Conservation (phyloP, 2,329 filamentous ascomycete genomes). For the Xylaria sp. region DNA sequence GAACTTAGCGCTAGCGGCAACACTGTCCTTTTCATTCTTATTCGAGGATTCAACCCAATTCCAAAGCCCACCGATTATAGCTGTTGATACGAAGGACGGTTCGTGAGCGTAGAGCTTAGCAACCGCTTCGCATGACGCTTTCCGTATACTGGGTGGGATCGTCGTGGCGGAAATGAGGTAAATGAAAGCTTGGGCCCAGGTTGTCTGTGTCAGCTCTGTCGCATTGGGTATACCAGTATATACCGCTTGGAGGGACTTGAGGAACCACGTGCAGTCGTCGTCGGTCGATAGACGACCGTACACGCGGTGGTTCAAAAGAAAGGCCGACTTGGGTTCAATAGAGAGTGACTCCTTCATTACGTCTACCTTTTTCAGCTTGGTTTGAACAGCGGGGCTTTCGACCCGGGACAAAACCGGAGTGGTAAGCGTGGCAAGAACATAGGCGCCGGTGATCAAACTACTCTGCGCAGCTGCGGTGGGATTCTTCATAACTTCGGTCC, state of each 20-base stretch:
- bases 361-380: slow-evolving; percentile 63
- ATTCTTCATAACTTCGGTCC: slow-evolving; percentile 79
- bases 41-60: slow-evolving; percentile 74
- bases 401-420: slow-evolving; percentile 60
- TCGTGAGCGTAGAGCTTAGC: slow-evolving; percentile 67
- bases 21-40: slow-evolving; percentile 76
- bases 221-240: slow-evolving; percentile 60
- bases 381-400: slow-evolving; percentile 55
- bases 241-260: slow-evolving; percentile 70
- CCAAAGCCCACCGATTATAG: slow-evolving; percentile 78
- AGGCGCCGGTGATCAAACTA: slow-evolving; percentile 80
- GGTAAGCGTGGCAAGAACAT: slow-evolving; percentile 71
- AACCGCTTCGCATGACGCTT: slow-evolving; percentile 65
- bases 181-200: slow-evolving; percentile 87
- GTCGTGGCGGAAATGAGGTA: slow-evolving; percentile 71
- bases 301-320: slow-evolving; percentile 81
- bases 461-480: slow-evolving; percentile 79
- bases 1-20: slow-evolving; percentile 68
- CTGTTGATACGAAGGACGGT: slow-evolving; percentile 62
- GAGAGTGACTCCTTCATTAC: slow-evolving; percentile 70
- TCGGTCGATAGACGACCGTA: slow-evolving; percentile 78
- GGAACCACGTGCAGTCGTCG: slow-evolving; percentile 80
- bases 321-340: slow-evolving; percentile 81
- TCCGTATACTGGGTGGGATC: slow-evolving; percentile 66
- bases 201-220: slow-evolving; percentile 58